Conservation (phyloP, 2,329 filamentous ascomycete species). For the Botrytis fragariae region DNA sequence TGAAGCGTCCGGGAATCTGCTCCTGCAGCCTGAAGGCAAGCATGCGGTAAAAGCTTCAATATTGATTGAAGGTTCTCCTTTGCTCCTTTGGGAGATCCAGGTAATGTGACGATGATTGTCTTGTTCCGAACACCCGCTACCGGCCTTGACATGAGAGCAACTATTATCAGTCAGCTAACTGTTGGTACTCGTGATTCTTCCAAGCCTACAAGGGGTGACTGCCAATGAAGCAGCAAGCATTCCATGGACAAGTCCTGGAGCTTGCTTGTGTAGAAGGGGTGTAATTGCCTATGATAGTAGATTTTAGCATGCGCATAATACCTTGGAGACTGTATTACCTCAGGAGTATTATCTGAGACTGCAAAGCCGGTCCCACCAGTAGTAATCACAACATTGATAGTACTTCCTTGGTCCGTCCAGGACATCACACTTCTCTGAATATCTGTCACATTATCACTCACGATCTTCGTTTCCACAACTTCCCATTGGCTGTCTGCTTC, state of each 20-base stretch:
- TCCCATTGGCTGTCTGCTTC: slow-evolving; percentile 71
- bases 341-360: slow-evolving; percentile 78
- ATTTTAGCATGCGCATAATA: slow-evolving; percentile 10
- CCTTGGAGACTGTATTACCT: slow-evolving; percentile 53
- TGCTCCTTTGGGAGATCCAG: slow-evolving; percentile 92
- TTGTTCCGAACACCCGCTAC: slow-evolving; percentile 83
- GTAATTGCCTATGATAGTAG: slow-evolving; percentile 61
- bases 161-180: slow-evolving; percentile 46
- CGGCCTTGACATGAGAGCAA: slow-evolving; percentile 94
- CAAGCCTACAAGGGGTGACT: slow-evolving; percentile 79
- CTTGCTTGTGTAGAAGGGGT: slow-evolving; percentile 77
- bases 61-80: slow-evolving; percentile 89
- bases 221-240: slow-evolving; percentile 84
- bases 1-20: slow-evolving; percentile 78
- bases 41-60: slow-evolving; percentile 87
- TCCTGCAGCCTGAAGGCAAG: slow-evolving; percentile 85
- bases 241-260: slow-evolving; percentile 87
- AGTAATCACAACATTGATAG: slow-evolving; percentile 75
- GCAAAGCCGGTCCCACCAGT: slow-evolving; percentile 95
- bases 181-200: neutral
- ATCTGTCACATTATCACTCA: slow-evolving; percentile 69
- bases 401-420: slow-evolving; percentile 68
- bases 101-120: slow-evolving; percentile 82
- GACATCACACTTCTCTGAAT: slow-evolving; percentile 71
- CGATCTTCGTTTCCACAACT: slow-evolving; percentile 67